These are phyloP conservation scores for Lachancea kluyveri DNA, from an alignment of 805 yeast genomes.

Conservation along the genomic window DNA sequence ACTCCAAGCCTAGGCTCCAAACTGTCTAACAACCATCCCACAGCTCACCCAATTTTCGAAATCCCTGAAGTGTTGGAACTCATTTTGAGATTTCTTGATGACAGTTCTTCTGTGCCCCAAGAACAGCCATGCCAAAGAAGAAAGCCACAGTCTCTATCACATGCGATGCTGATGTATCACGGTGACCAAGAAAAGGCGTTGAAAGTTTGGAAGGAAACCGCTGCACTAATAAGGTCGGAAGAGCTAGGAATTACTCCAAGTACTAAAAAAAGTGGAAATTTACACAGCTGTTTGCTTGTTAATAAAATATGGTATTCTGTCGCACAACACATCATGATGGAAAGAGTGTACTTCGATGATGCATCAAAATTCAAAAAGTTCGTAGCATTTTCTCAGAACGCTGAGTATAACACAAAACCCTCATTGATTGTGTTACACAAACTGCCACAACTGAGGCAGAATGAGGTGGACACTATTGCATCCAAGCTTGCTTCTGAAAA, in stretches of 20 bases:
- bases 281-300: conserved; percentile 62
- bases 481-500: conserved; percentile 38
- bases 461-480: conserved; percentile 43
- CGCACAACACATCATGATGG: conserved; percentile 48
- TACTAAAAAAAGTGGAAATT: no score
- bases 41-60: conserved; percentile 48
- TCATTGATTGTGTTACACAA: conserved; percentile 62
- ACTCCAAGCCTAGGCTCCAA: no score
- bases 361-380: conserved; percentile 39
- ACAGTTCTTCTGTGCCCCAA: conserved; percentile 47
- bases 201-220: conserved; percentile 35
- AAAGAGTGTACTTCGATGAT: conserved; percentile 48
- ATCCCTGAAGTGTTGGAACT: conserved; percentile 73
- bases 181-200: conserved; percentile 40
- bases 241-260: no score
- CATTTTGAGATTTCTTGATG: conserved; percentile 58
- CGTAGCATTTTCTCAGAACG: conserved; percentile 30
- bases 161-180: conserved; percentile 62
- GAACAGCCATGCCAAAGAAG: conserved; percentile 58
- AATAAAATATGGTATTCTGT: conserved; percentile 58
- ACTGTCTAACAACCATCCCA: no score
- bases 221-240: conserved; percentile 15
- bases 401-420: conserved; percentile 18
- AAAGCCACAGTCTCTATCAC: conserved; percentile 60
- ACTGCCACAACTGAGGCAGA: conserved; percentile 47